These are phyloP conservation scores for Iris macrosiphon DNA, from an alignment of 106 monocot species.

Conservation along the genomic window DNA sequence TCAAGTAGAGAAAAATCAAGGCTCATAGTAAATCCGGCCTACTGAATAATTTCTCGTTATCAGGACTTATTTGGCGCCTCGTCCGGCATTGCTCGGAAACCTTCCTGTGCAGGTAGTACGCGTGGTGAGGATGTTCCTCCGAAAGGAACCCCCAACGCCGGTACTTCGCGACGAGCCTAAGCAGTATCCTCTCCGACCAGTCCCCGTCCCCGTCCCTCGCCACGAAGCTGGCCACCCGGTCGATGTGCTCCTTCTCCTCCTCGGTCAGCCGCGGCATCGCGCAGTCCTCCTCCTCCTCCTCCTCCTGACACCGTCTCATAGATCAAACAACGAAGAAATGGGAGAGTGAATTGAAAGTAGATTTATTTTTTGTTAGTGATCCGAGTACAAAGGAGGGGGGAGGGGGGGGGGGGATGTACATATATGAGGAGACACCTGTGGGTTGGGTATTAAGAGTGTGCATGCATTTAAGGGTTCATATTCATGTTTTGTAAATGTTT, in stretches of 20 bases:
- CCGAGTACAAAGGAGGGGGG: background rate
- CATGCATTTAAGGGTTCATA: too few species aligned
- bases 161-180: conserved; percentile 31
- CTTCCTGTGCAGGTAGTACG: conserved; percentile 42
- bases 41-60: too few species aligned
- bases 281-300: background rate
- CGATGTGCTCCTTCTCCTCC: conserved; percentile 36
- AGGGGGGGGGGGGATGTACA: too few species aligned
- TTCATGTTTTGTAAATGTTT: too few species aligned
- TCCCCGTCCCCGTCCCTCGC: conserved; percentile 36
- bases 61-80: conserved; percentile 12
- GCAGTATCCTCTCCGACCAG: conserved; percentile 32
- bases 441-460: too few species aligned
- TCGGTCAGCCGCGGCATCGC: conserved; percentile 4
- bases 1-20: too few species aligned
- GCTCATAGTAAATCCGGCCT: too few species aligned
- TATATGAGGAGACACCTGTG: too few species aligned
- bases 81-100: conserved; percentile 51
- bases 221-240: conserved; percentile 38
- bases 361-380: background rate
- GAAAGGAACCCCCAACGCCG: conserved; percentile 60
- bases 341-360: too few species aligned
- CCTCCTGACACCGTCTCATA: background rate
- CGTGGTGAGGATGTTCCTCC: conserved; percentile 45
- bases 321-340: too few species aligned